Evolutionary conservation across 345 rosid species (phyloP).

Genomic region (Citrus glauca): DNA sequence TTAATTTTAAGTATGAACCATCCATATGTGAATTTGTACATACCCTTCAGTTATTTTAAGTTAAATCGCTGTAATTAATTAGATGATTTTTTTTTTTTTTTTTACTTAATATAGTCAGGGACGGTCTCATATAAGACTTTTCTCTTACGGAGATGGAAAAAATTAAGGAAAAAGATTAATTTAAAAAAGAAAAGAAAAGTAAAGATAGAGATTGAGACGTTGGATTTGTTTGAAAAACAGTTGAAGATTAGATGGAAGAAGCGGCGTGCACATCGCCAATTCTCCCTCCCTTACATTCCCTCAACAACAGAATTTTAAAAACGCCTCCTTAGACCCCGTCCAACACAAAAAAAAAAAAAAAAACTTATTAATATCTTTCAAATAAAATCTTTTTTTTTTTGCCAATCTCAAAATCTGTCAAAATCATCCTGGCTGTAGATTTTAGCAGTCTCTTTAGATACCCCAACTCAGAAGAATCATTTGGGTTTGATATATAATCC

Average conservation of each 20-base stretch:
- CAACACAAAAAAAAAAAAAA: background rate
- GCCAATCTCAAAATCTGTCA: conserved; percentile 6
- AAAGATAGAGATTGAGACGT: background rate
- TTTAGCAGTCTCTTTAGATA: background rate
- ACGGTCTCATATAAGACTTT: background rate
- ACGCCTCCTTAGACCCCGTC: background rate
- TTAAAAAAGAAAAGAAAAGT: background rate
- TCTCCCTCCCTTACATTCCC: background rate
- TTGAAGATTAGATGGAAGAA: conserved; percentile 3
- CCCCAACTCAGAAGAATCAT: conserved; percentile 5
- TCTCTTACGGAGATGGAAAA: no score
- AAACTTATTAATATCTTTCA: background rate
- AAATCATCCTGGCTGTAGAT: background rate
- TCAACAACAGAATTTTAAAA: background rate
- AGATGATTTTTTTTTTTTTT: no score
- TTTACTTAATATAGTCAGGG: no score
- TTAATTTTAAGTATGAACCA: no score
- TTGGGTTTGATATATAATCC: conserved; percentile 23
- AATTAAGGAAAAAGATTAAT: background rate
- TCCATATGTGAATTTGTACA: no score
- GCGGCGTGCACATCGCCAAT: conserved; percentile 19
- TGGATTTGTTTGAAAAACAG: background rate
- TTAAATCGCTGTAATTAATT: no score
- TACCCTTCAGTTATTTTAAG: no score
- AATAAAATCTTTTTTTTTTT: background rate